Evolutionary conservation across 2,329 filamentous ascomycete genomes (phyloP).

Genomic region (Cytospora schulzeri): DNA sequence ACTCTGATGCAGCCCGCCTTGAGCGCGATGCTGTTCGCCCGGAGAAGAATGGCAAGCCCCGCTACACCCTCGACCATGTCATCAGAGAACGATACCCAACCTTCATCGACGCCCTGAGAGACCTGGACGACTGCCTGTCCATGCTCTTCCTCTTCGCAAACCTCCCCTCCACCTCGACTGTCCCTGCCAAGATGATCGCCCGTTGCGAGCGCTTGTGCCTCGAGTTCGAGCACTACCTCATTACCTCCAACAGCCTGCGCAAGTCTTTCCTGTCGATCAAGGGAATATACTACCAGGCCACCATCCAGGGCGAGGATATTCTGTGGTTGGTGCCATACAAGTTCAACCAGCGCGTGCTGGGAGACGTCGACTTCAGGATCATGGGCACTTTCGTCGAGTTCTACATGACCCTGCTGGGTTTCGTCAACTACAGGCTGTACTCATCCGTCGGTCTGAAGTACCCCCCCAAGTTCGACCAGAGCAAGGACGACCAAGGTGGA

Average conservation of each 20-base stretch:
- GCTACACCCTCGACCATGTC: constrained; percentile 92
- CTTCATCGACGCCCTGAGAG: constrained; percentile 89
- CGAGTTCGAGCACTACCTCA: constrained; percentile 98
- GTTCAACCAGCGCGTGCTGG: constrained; percentile 92
- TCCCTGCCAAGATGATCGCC: constrained; percentile 93
- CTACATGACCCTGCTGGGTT: constrained; percentile 93
- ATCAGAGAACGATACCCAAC: constrained; percentile 98
- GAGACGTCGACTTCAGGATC: constrained; percentile 96
- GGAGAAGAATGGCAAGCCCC: constrained; percentile 87
- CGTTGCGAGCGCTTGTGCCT: constrained; percentile 90
- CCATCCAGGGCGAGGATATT: constrained; percentile 94
- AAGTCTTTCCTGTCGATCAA: constrained; percentile 99
- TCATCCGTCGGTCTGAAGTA: constrained; percentile 90
- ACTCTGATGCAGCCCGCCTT: constrained; percentile 81
- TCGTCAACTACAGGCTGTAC: constrained; percentile 95
- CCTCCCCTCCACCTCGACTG: constrained; percentile 83
- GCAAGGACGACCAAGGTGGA: constrained; percentile 84
- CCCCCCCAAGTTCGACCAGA: constrained; percentile 87
- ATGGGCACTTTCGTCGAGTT: constrained; percentile 99
- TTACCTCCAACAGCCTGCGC: constrained; percentile 84
- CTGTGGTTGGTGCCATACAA: constrained; percentile 97
- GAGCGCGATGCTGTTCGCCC: constrained; percentile 84
- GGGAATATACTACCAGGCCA: constrained; percentile 98
- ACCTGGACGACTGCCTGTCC: constrained; percentile 93
- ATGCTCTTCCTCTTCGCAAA: constrained; percentile 98